Conservation (phyloP, 768 basidiomycete species). For the Clitopilus passeckerianus region DNA sequence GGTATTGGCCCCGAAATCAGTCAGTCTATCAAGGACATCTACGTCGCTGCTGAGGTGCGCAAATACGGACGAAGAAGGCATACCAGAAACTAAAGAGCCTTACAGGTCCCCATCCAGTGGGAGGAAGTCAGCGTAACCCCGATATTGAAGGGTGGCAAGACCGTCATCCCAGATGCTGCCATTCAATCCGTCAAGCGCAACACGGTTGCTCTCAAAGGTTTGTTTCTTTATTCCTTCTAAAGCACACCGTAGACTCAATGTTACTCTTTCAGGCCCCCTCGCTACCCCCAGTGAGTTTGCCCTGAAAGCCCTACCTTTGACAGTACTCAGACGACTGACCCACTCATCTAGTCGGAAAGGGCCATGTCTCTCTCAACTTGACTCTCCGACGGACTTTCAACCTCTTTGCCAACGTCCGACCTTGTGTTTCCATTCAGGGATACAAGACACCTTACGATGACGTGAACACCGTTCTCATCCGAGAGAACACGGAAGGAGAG, state of each 20-base stretch:
- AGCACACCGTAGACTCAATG: not conserved
- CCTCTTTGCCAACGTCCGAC: slow-evolving; percentile 97
- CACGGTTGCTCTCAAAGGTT: slow-evolving; percentile 96
- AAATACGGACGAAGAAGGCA: not conserved
- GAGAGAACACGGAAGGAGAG: slow-evolving; percentile 99
- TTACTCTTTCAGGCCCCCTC: slow-evolving; percentile 63
- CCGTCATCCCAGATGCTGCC: slow-evolving; percentile 90
- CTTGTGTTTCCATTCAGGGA: slow-evolving; percentile 92
- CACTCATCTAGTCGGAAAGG: slow-evolving; percentile 79
- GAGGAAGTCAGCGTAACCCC: slow-evolving; percentile 98
- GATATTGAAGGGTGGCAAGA: slow-evolving; percentile 91
- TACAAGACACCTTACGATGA: slow-evolving; percentile 99
- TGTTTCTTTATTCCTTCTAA: slow-evolving; percentile 8
- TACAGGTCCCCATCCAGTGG: slow-evolving; percentile 95
- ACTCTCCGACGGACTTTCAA: slow-evolving; percentile 97
- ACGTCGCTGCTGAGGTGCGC: slow-evolving; percentile 76
- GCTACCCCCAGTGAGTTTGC: slow-evolving; percentile 86
- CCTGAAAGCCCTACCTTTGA: not conserved
- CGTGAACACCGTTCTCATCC: slow-evolving; percentile 96
- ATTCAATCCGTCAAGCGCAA: slow-evolving; percentile 93
- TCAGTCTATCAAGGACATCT: slow-evolving; percentile 92
- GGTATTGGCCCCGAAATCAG: slow-evolving; percentile 99
- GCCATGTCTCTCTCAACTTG: slow-evolving; percentile 96
- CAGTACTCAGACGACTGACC: slow-evolving; percentile 4
- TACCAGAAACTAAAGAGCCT: not conserved